Percentiles rank a stretch among this genome's conserved stretches.
phyloP scores from a whole-genome alignment of 2,329 filamentous ascomycete species.

The Phyllosticta citribraziliensis region DNA sequence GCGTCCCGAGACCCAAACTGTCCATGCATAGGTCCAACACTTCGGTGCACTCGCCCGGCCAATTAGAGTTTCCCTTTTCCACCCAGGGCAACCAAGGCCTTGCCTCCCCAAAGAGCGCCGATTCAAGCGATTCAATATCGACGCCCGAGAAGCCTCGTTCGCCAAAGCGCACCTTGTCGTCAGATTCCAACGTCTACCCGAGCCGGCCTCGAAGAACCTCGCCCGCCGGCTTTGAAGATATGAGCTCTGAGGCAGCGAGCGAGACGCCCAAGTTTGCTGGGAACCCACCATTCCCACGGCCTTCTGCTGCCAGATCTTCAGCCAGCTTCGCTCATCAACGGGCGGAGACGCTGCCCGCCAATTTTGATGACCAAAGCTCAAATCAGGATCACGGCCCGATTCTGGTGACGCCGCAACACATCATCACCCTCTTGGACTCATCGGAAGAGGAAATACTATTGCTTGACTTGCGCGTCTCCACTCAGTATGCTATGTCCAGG shows the following conservation, averaged over 20 bases:
- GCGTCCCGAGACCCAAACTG: constrained; percentile 14
- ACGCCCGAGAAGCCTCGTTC: constrained; percentile 25
- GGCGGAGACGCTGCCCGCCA: constrained; percentile 37
- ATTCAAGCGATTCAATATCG: constrained; percentile 4
- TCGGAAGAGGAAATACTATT: constrained; percentile 51
- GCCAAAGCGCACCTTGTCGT: constrained; percentile 39
- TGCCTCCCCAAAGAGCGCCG: neutral
- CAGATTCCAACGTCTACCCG: constrained; percentile 31
- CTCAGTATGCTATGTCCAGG: constrained; percentile 66
- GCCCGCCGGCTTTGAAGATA: constrained; percentile 32
- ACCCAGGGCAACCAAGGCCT: constrained; percentile 1
- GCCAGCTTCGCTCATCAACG: constrained; percentile 22
- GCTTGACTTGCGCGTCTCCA: constrained; percentile 77
- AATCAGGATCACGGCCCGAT: constrained; percentile 19
- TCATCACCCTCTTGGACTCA: constrained; percentile 39
- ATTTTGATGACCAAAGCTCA: constrained; percentile 16
- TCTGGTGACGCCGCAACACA: constrained; percentile 39
- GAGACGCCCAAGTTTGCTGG: constrained; percentile 24
- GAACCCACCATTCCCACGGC: neutral
- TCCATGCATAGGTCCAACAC: constrained; percentile 1
- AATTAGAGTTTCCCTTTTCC: neutral
- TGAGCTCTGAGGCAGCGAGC: constrained; percentile 19
- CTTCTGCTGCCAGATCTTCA: constrained; percentile 2
- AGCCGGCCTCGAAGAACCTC: constrained; percentile 37
- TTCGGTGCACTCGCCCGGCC: neutral